A percentile compares a stretch with the other conserved stretches of the same genome.
phyloP scores from a whole-genome alignment of 2,329 filamentous ascomycete genomes.

The Xylariaceae sp. region DNA sequence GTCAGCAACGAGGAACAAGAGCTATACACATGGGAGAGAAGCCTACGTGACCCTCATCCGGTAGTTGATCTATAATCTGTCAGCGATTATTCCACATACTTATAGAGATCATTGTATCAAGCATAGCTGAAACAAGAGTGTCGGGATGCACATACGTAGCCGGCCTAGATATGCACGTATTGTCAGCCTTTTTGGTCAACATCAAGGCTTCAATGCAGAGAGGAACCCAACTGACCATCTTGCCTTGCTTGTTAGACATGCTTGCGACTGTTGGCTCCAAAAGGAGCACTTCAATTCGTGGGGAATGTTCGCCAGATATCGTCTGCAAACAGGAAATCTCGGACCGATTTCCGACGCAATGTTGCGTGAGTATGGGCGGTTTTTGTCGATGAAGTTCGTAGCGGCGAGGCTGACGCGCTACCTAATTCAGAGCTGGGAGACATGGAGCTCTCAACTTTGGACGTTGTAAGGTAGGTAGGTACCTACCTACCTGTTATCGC shows the following conservation, averaged over 20 bases:
- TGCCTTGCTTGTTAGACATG: conserved; percentile 93
- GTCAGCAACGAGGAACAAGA: conserved; percentile 12
- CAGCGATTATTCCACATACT: conserved; percentile 20
- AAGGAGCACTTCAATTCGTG: conserved; percentile 37
- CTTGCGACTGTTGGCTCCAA: conserved; percentile 44
- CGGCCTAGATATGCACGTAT: conserved; percentile 56
- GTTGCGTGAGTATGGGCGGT: too few species aligned
- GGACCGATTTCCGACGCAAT: too few species aligned
- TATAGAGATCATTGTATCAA: conserved; percentile 11
- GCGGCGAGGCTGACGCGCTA: too few species aligned
- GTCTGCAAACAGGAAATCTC: too few species aligned
- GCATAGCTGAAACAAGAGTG: conserved; percentile 18
- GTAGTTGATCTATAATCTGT: conserved; percentile 82
- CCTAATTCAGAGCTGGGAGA: too few species aligned
- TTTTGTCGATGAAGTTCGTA: too few species aligned
- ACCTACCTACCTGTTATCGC: too few species aligned
- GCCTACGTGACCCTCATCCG: conserved; percentile 85
- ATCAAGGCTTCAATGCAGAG: conserved; percentile 41
- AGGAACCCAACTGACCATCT: conserved; percentile 77
- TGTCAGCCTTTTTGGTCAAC: conserved; percentile 61
- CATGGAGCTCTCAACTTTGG: conserved; percentile 41
- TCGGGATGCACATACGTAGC: conserved; percentile 59
- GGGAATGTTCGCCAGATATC: neutral
- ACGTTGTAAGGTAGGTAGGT: too few species aligned
- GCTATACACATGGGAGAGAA: neutral